Conservation (phyloP, 78 protist species). For the Dictyostelium capitatum region DNA sequence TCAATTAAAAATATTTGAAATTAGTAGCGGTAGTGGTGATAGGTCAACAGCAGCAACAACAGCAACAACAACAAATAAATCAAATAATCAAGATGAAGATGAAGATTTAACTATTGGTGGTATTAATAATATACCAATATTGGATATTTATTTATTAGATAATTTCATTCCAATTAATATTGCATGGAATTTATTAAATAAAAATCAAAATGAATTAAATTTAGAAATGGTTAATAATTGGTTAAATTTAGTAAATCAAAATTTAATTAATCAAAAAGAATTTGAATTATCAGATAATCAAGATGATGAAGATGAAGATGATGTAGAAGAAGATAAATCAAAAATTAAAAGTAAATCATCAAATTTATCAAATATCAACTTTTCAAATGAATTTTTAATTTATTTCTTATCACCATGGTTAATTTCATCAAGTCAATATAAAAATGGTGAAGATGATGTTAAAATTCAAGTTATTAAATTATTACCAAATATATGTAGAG, state of each 20-base stretch:
- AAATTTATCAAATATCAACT: background rate
- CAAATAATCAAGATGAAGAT: background rate
- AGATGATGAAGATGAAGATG: background rate
- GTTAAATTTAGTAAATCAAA: background rate
- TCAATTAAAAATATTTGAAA: background rate
- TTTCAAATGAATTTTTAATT: slow-evolving; percentile 41
- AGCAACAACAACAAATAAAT: no score
- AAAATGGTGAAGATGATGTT: background rate
- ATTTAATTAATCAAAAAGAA: slow-evolving; percentile 5
- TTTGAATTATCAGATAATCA: background rate
- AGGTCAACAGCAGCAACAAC: background rate
- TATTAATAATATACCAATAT: background rate
- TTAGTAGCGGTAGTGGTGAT: no score
- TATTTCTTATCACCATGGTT: slow-evolving; percentile 41
- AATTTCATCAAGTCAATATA: background rate
- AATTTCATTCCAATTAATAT: slow-evolving; percentile 7
- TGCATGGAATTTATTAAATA: slow-evolving; percentile 23
- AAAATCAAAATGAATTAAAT: background rate
- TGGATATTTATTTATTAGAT: slow-evolving; percentile 20
- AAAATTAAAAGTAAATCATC: background rate
- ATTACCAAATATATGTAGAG: background rate
- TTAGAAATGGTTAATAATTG: background rate
- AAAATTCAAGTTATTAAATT: background rate
- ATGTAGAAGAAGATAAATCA: background rate
- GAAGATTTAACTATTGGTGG: background rate